A percentile compares a stretch with the other conserved stretches of the same genome.
phyloP scores from a whole-genome alignment of 208 protist genomes.

The Entamoeba invadens region DNA sequence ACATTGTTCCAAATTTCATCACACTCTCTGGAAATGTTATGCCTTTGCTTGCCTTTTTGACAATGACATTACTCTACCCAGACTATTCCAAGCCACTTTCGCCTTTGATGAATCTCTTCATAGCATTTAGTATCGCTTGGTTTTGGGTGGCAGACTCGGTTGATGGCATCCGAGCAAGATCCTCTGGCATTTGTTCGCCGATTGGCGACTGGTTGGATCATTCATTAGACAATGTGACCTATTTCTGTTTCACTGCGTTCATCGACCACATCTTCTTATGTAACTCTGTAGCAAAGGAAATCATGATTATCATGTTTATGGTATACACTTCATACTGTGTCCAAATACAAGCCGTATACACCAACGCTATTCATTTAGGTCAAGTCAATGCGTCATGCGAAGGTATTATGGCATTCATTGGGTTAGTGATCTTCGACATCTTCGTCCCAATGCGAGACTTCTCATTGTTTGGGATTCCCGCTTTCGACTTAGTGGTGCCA shows the following conservation, averaged over 20 bases:
- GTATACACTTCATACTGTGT: neutral
- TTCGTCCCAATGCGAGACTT: neutral
- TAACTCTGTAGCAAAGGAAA: neutral
- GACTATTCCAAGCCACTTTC: neutral
- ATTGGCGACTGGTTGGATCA: neutral
- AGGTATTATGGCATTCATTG: neutral
- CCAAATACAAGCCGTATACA: neutral
- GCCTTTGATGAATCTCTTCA: neutral
- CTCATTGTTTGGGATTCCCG: neutral
- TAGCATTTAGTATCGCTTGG: neutral
- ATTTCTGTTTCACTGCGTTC: neutral
- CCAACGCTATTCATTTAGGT: neutral
- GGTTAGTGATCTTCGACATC: neutral
- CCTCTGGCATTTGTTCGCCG: neutral
- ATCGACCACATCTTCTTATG: neutral
- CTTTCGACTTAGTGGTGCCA: neutral
- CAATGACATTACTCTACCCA: neutral
- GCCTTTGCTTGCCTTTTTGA: neutral
- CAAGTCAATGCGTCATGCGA: neutral
- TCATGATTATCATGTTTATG: neutral
- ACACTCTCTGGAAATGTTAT: neutral
- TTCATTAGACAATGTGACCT: neutral
- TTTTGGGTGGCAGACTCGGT: neutral
- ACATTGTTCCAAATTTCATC: neutral
- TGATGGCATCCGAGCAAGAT: neutral